These are phyloP conservation scores for Citeromyces hawaiiensis DNA, from an alignment of 1,139 yeast genomes.

Conservation along the genomic window DNA sequence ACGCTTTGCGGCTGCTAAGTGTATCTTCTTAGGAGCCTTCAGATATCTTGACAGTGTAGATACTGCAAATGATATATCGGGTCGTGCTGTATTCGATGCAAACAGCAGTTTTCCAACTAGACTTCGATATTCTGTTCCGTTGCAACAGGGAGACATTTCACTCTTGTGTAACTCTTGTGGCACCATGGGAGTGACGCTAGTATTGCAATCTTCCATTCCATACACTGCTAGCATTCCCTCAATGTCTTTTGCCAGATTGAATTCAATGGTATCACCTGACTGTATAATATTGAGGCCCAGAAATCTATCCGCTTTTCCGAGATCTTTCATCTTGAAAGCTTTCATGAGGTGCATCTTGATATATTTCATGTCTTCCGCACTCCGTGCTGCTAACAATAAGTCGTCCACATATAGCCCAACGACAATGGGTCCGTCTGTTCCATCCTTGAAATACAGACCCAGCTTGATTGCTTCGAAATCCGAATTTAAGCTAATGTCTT, in stretches of 20 bases:
- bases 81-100: neutral
- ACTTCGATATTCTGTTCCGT: slow-evolving; percentile 1
- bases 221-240: neutral
- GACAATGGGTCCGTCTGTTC: neutral
- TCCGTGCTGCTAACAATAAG: neutral
- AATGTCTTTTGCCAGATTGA: neutral
- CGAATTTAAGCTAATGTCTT: too few species aligned
- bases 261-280: neutral
- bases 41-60: neutral
- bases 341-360: slow-evolving; percentile 1
- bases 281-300: neutral
- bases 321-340: neutral
- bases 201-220: neutral
- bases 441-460: neutral
- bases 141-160: neutral
- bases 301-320: neutral
- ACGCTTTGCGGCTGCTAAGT: slow-evolving; percentile 7
- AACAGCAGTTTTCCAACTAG: neutral
- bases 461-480: neutral
- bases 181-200: neutral
- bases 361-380: neutral
- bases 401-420: neutral
- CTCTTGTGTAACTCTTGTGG: neutral
- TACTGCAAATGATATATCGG: neutral
- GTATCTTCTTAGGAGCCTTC: neutral